phyloP scores from a whole-genome alignment of 257 asterid genomes.

The Henckelia pumila region DNA sequence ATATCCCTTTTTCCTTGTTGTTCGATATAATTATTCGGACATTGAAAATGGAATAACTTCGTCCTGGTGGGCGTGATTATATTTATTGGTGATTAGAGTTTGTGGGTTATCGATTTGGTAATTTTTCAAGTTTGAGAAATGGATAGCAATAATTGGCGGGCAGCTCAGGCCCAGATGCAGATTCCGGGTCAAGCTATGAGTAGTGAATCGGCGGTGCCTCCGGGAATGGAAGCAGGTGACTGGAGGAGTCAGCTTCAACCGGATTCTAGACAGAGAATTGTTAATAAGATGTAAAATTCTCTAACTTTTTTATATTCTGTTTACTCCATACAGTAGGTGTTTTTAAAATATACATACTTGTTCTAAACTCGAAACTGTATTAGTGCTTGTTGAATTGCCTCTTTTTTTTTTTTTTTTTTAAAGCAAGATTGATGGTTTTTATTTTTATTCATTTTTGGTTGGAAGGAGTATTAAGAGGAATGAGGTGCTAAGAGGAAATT shows the following conservation, averaged over 20 bases:
- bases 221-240: constrained; percentile 57
- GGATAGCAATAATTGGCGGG: constrained; percentile 68
- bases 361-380: background rate
- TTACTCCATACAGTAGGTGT: constrained; percentile 6
- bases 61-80: background rate
- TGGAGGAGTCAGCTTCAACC: constrained; percentile 75
- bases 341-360: background rate
- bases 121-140: constrained; percentile 20
- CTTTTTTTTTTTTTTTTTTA: too few relatives aligned
- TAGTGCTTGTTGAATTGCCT: background rate
- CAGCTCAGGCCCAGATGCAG: constrained; percentile 50
- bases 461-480: too few relatives aligned
- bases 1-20: too few relatives aligned
- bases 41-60: background rate
- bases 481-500: too few relatives aligned
- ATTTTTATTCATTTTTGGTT: too few relatives aligned
- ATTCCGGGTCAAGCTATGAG: constrained; percentile 50
- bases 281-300: constrained; percentile 54
- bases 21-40: too few relatives aligned
- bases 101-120: background rate
- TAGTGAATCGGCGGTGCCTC: constrained; percentile 41
- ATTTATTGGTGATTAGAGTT: background rate
- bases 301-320: background rate
- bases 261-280: constrained; percentile 67
- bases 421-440: too few relatives aligned